Evolutionary conservation across 2,329 filamentous ascomycete species (phyloP).

Genomic region (Ascochyta viciae-villosae): DNA sequence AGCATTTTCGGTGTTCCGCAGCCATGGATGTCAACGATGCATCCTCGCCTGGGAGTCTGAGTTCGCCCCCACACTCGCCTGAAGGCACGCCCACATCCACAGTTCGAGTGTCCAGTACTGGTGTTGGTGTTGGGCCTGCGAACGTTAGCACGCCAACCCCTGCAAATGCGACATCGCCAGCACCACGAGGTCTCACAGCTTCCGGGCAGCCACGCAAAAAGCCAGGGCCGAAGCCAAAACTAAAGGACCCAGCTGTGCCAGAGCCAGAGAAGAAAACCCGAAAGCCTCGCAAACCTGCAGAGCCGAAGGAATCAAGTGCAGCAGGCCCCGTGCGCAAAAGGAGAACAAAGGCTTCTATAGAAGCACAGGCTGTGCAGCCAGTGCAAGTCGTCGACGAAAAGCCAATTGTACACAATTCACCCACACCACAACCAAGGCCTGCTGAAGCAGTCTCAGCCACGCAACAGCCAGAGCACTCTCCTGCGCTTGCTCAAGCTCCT

Average conservation of each 20-base stretch:
- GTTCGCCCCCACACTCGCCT: conserved; percentile 49
- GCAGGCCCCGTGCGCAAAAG: conserved; percentile 57
- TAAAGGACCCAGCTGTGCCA: conserved; percentile 44
- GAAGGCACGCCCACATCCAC: conserved; percentile 44
- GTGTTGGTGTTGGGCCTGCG: conserved; percentile 39
- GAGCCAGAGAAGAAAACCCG: conserved; percentile 53
- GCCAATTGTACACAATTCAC: conserved; percentile 30
- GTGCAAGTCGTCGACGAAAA: conserved; percentile 36
- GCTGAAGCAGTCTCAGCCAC: conserved; percentile 30
- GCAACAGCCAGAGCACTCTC: conserved; percentile 37
- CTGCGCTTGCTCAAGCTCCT: conserved; percentile 33
- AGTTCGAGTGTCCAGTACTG: conserved; percentile 36
- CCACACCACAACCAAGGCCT: conserved; percentile 39
- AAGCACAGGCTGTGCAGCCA: conserved; percentile 40
- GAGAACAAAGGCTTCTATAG: conserved; percentile 50
- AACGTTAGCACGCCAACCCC: conserved; percentile 39
- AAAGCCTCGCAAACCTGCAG: conserved; percentile 55
- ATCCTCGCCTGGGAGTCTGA: conserved; percentile 47
- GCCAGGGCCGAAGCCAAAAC: conserved; percentile 53
- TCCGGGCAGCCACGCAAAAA: conserved; percentile 51
- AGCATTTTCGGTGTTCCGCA: conserved; percentile 23
- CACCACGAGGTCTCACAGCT: conserved; percentile 43
- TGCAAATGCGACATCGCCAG: conserved; percentile 39
- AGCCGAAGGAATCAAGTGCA: conserved; percentile 58
- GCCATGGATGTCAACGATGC: conserved; percentile 44